A percentile compares a stretch with the other conserved stretches of the same genome.
These are phyloP conservation scores for Dittrichia graveolens DNA, from an alignment of 129 eudicot species.

Conservation along the genomic window DNA sequence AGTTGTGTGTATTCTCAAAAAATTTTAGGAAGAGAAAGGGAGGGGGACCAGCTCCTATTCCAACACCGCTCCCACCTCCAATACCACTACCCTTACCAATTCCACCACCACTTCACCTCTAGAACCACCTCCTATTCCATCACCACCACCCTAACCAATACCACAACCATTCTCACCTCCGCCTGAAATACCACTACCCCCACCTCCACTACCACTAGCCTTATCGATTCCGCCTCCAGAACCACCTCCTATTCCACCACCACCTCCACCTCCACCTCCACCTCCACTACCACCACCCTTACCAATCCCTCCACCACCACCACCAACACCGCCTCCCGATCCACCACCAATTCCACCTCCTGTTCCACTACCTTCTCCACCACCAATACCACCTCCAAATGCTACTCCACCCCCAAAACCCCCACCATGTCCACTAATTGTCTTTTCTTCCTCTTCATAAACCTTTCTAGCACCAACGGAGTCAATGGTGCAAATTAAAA, in stretches of 20 bases:
- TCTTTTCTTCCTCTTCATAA: slow-evolving; percentile 20
- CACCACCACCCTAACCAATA: slow-evolving; percentile 3
- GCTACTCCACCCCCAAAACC: slow-evolving; percentile 28
- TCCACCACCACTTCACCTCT: too few relatives aligned
- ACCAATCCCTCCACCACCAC: slow-evolving; percentile 18
- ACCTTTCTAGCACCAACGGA: slow-evolving; percentile 26
- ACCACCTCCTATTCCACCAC: slow-evolving; percentile 24
- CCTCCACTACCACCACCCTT: slow-evolving; percentile 19
- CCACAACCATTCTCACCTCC: slow-evolving; percentile 18
- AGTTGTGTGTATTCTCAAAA: too few relatives aligned
- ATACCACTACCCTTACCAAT: too few relatives aligned
- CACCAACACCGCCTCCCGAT: slow-evolving; percentile 8
- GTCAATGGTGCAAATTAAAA: slow-evolving; percentile 24
- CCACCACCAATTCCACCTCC: slow-evolving; percentile 11
- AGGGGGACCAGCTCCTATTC: too few relatives aligned
- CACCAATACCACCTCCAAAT: slow-evolving; percentile 24
- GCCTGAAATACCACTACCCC: too few relatives aligned
- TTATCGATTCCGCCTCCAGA: too few relatives aligned
- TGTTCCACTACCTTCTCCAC: not conserved
- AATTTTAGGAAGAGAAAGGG: too few relatives aligned
- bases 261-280: not conserved
- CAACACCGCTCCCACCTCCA: too few relatives aligned
- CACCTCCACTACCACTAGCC: too few relatives aligned
- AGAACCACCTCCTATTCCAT: too few relatives aligned
- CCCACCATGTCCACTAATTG: slow-evolving; percentile 14